These are phyloP conservation scores for Saururus chinensis DNA, from an alignment of 164 flowering plant genomes.

Conservation along the genomic window DNA sequence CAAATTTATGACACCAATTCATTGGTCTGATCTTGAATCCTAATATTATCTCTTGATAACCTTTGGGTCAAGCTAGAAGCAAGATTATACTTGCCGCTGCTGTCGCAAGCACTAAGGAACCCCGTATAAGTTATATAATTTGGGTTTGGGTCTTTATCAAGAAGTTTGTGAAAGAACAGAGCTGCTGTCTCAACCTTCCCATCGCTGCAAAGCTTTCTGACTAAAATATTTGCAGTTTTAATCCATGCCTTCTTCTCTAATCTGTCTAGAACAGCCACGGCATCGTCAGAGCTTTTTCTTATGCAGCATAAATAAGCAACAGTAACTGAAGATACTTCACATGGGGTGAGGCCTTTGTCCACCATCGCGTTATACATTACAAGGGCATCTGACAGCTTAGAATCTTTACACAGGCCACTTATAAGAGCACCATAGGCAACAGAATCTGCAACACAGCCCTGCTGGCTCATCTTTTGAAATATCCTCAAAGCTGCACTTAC, in stretches of 20 bases:
- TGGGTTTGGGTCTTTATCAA: constrained; percentile 41
- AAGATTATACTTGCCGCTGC: constrained; percentile 51
- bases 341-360: constrained; percentile 64
- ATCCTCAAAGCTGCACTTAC: constrained; percentile 33
- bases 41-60: constrained; percentile 24
- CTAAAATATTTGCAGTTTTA: constrained; percentile 53
- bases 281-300: constrained; percentile 40
- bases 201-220: constrained; percentile 82
- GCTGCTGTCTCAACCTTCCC: constrained; percentile 64
- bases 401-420: constrained; percentile 83
- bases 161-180: constrained; percentile 43
- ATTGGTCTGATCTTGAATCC: neutral
- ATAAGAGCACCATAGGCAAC: constrained; percentile 76
- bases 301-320: constrained; percentile 77
- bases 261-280: constrained; percentile 49
- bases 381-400: constrained; percentile 56
- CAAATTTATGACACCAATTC: neutral
- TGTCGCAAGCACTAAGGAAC: constrained; percentile 67
- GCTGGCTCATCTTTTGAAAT: constrained; percentile 45
- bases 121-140: constrained; percentile 56
- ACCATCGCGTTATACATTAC: constrained; percentile 59
- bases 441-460: constrained; percentile 62
- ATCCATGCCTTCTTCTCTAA: constrained; percentile 66
- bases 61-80: constrained; percentile 54
- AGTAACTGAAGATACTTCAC: constrained; percentile 84